Base-by-base conservation (phyloP, 805 yeast species). In the Sungouiella blattae region DNA sequence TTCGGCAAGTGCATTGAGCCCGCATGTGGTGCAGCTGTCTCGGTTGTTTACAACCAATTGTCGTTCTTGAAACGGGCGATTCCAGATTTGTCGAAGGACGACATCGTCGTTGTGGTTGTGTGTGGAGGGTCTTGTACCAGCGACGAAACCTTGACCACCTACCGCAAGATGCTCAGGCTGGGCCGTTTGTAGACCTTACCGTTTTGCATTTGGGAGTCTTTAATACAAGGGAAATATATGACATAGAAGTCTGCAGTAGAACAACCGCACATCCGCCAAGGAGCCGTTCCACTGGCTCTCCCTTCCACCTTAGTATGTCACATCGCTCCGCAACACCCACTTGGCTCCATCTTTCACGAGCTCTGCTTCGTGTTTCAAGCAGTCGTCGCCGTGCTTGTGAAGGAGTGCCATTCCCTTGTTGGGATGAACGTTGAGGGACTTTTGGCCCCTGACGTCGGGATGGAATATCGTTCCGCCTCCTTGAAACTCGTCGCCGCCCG, bases 11-110 rank as follows among this genome's bases (percentile, higher is more conserved):
- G 77, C 16, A 74, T 79, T 0, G 87, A 82, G 52, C 87, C 87
- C 0, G 87, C 87, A 1, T 82, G 87, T 55, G 87, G 87, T 3
- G 84, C 84, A 2, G 76, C 86, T 0, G 53, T 82, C 18, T 71
- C 80, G 15, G 65, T 78, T 13, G 71, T 69, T n/a, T 73, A 69
- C 46, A 51, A 67, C 30, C 56, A 57, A 40, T 32, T 58, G 9
- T 56, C 52, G 4, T 36, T 59, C 15, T 40, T 71, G 25, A 39
- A 44, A 18, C 37, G 58, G 14, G 30, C 41, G 15, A 50, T 58
- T 33, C 53, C 52, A 3, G 40, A 55, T 26, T 47, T 73, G 31
- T 26, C 47, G 4, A 33, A 52, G 8, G 73, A 75, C 29, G 70
- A 66, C 34, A 60, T 73, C 7, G 58, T 79, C 2, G 69, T 79